Conservation (phyloP, 495 filamentous ascomycete genomes). For the Xylaria bambusicola region DNA sequence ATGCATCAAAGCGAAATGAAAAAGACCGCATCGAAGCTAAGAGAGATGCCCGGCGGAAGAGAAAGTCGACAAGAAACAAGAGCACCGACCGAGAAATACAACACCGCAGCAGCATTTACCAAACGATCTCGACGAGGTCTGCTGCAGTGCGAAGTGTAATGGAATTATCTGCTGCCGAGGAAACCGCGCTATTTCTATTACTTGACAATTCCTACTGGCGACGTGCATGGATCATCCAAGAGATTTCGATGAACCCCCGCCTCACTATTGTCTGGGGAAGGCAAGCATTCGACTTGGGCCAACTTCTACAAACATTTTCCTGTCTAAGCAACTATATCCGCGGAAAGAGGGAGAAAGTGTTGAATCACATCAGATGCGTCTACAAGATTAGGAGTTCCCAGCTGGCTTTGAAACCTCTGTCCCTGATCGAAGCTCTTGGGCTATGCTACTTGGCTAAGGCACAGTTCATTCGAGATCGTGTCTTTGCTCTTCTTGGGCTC, state of each 20-base stretch:
- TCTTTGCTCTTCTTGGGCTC: conserved; percentile 12
- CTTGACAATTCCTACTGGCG: conserved; percentile 13
- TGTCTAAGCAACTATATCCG: conserved; percentile 4
- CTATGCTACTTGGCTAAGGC: conserved; percentile 10
- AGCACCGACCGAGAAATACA: background rate
- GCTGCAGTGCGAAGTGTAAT: background rate
- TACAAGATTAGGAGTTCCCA: conserved; percentile 12
- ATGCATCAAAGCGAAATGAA: background rate
- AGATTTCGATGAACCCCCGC: conserved; percentile 14
- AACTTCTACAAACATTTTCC: background rate
- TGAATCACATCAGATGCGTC: conserved; percentile 6
- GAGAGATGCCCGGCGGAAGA: background rate
- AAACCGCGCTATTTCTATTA: conserved; percentile 7
- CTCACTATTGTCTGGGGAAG: conserved; percentile 10
- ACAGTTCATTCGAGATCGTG: conserved; percentile 6
- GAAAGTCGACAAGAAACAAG: background rate
- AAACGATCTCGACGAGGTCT: background rate
- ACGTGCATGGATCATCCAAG: conserved; percentile 16
- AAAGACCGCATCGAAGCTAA: background rate
- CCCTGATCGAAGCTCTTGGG: conserved; percentile 12
- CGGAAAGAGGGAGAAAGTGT: background rate
- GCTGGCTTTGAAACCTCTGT: conserved; percentile 8
- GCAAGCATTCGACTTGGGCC: conserved; percentile 9
- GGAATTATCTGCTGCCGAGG: conserved; percentile 9
- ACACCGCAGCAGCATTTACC: background rate